Evolutionary conservation across 1,284 basidiomycete species (phyloP).

Genomic region (Phellinidium pouzarii): DNA sequence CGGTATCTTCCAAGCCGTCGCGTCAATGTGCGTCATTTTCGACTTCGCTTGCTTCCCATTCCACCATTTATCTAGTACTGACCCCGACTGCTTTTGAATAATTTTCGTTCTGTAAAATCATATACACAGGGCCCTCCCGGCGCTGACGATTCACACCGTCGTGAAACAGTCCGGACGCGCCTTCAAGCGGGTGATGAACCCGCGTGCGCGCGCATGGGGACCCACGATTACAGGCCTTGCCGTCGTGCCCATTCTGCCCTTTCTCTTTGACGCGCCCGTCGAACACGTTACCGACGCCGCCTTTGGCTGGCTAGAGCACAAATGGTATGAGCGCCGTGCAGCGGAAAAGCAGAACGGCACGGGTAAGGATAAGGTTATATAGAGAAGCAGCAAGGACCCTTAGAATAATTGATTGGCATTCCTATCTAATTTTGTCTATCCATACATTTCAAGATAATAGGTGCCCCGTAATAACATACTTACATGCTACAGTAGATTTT

Average conservation of each 20-base stretch:
- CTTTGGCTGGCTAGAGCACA: constrained; percentile 61
- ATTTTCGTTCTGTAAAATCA: not conserved
- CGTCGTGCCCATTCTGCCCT: constrained; percentile 76
- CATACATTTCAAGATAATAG: not conserved
- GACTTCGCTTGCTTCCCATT: constrained; percentile 11
- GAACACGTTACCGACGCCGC: constrained; percentile 56
- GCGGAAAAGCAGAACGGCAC: constrained; percentile 1
- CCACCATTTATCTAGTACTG: not conserved
- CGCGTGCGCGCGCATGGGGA: constrained; percentile 68
- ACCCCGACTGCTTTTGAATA: not conserved
- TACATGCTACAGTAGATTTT: not conserved
- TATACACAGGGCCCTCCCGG: constrained; percentile 60
- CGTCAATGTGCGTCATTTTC: constrained; percentile 62
- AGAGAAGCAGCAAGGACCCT: too few relatives aligned
- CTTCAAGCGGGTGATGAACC: constrained; percentile 59
- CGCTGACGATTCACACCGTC: constrained; percentile 80
- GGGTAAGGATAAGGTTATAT: too few relatives aligned
- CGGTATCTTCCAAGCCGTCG: constrained; percentile 82
- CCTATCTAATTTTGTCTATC: not conserved
- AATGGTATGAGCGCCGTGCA: constrained; percentile 21
- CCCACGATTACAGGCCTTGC: constrained; percentile 77
- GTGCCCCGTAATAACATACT: not conserved
- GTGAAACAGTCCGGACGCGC: constrained; percentile 75
- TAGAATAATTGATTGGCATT: not conserved
- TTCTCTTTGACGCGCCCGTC: constrained; percentile 81